Conservation (phyloP, 305 asterid species). For the Solanum hybrid region DNA sequence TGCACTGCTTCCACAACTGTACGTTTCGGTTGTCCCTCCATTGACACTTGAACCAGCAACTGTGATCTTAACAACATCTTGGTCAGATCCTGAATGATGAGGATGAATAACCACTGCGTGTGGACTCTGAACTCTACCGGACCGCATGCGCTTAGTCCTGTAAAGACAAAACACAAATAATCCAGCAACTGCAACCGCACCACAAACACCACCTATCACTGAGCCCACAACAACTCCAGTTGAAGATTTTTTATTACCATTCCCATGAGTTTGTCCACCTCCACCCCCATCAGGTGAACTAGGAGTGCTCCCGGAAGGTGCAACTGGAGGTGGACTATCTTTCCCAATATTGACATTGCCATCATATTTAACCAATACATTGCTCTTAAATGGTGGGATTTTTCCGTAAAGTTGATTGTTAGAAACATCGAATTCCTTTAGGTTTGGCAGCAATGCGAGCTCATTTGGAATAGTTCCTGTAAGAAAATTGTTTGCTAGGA, state of each 20-base stretch:
- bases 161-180: conserved; percentile 34
- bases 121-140: conserved; percentile 47
- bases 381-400: conserved; percentile 39
- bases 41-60: conserved; percentile 49
- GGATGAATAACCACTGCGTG: conserved; percentile 62
- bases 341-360: conserved; percentile 73
- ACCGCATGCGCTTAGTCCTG: conserved; percentile 33
- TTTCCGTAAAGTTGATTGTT: conserved; percentile 59
- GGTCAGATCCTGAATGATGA: conserved; percentile 62
- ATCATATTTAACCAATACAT: conserved; percentile 28
- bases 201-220: conserved; percentile 55
- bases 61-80: conserved; percentile 64
- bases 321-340: conserved; percentile 42
- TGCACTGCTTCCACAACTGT: conserved; percentile 52
- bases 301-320: conserved; percentile 11
- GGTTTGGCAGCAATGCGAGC: conserved; percentile 43
- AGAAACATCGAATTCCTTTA: conserved; percentile 48
- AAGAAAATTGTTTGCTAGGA: conserved; percentile 47
- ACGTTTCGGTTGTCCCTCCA: conserved; percentile 51
- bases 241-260: conserved; percentile 37
- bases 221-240: conserved; percentile 55
- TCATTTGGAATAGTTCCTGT: conserved; percentile 58
- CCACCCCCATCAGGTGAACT: conserved; percentile 13
- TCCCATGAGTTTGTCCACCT: conserved; percentile 14
- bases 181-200: conserved; percentile 33